Base-by-base conservation (phyloP, 2,329 filamentous ascomycete genomes). In the Beauveria scarabaeidicola region DNA sequence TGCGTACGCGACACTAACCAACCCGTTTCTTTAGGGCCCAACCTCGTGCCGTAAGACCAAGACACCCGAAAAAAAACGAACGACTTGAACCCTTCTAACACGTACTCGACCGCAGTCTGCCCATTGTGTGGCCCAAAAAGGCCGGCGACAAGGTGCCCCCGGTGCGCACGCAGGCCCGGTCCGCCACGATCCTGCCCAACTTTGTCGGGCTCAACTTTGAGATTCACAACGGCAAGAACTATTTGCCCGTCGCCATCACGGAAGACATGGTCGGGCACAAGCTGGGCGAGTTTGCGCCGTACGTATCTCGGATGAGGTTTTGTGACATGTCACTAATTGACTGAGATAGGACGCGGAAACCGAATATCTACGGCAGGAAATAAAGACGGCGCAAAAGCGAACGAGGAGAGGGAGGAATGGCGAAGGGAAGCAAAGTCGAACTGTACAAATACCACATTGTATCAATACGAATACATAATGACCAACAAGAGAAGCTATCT, bases 181-280 rank as follows among this genome's bases (percentile, higher is more conserved):
- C 88, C 60, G 92, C 92, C 36, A 96, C 91, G 6, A 94, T 97
- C 68, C 81, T 96, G 60, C 92, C 92, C 63, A 95, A 89, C 74
- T 96, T 96, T 71, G 90, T 97, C 58, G 91, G 91, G 15, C 78
- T 96, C 68, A 87, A 85, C 72, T 97, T 97, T 74, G 88, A 92
- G 74, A 84, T 97, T 61, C 88, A 97, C 77, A 96, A 96, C 72
- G 92, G 92, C 69, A 96, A 94, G 78, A 82, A 82, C 36, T 96
- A 96, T 74, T 77, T 87, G 67, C 89, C 94, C 66, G 81, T 96
- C 58, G 81, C 80, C 65, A 89, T 97, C 64, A 96, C 91, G 17
- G 92, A 96, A 72, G 90, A 96, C 69, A 97, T 97, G 92, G 92
- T 97, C 53, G 92, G 92, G 58, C 89, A 94, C 75, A 97, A 96